Conservation (phyloP, 371 early-diverging fungal species). For the Conidiobolus incongruus region DNA sequence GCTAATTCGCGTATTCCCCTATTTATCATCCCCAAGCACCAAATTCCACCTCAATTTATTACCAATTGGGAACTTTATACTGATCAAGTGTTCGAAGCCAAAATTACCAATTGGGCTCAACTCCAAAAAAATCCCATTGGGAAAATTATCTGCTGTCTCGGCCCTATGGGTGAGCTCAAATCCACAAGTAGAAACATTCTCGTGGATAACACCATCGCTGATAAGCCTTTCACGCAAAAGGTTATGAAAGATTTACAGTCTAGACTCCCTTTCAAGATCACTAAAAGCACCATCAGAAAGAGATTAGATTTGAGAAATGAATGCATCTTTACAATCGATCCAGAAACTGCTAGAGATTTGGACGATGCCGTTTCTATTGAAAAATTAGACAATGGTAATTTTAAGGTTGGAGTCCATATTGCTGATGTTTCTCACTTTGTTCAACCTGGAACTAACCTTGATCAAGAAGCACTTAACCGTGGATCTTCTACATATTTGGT, state of each 20-base stretch:
- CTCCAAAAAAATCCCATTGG: too few relatives aligned
- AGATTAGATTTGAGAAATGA: constrained; percentile 60
- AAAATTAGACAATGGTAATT: constrained; percentile 69
- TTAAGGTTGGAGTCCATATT: constrained; percentile 82
- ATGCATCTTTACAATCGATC: constrained; percentile 95
- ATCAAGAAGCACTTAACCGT: constrained; percentile 63
- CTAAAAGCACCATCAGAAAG: background rate
- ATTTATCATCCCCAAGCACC: too few relatives aligned
- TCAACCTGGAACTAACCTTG: constrained; percentile 59
- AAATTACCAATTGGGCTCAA: too few relatives aligned
- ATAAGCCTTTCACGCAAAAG: constrained; percentile 25
- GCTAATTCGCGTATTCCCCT: too few relatives aligned
- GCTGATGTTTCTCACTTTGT: constrained; percentile 98
- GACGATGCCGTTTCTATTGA: constrained; percentile 96
- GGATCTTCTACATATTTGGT: constrained; percentile 92
- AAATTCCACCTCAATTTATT: too few relatives aligned
- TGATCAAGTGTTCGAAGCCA: too few relatives aligned
- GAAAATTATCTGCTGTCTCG: constrained; percentile 29
- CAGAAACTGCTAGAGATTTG: constrained; percentile 97
- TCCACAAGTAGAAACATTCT: constrained; percentile 47
- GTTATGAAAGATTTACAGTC: background rate
- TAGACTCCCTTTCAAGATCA: background rate
- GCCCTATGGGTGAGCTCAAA: constrained; percentile 36
- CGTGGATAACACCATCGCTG: constrained; percentile 32
- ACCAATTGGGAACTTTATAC: too few relatives aligned